A percentile compares a stretch with the other conserved stretches of the same genome.
These are phyloP conservation scores for Lagerstroemia speciosa DNA, from an alignment of 345 rosid genomes.

Conservation along the genomic window DNA sequence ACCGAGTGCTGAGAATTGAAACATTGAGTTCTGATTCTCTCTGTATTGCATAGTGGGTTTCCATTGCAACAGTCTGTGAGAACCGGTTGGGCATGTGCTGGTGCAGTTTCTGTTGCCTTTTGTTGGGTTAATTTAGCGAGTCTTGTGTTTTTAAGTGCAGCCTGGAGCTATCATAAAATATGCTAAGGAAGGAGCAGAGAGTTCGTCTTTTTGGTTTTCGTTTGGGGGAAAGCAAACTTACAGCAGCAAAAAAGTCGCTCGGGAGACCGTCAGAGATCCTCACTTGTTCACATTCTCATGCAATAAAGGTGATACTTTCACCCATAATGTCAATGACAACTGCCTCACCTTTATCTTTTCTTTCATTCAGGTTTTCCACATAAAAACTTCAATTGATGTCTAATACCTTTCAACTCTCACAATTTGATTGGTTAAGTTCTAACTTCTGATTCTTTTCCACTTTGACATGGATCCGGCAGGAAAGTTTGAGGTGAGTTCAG, in stretches of 20 bases:
- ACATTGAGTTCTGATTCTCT: not conserved
- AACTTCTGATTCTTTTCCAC: conserved; percentile 1
- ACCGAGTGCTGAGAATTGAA: not conserved
- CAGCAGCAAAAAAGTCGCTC: conserved; percentile 57
- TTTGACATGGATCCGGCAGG: conserved; percentile 40
- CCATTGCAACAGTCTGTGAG: too few relatives aligned
- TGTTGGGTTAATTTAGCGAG: not conserved
- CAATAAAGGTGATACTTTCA: conserved; percentile 48
- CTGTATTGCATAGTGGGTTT: too few relatives aligned
- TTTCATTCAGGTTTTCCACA: not conserved
- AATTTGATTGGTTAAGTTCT: conserved; percentile 1
- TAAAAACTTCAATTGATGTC: not conserved
- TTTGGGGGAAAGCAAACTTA: conserved; percentile 93
- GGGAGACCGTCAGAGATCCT: conserved; percentile 66
- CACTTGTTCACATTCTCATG: conserved; percentile 72
- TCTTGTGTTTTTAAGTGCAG: conserved; percentile 29
- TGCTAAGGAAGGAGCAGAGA: conserved; percentile 94
- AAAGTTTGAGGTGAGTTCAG: conserved; percentile 76
- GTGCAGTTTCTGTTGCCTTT: not conserved
- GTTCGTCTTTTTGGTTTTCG: conserved; percentile 83
- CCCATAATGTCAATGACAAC: not conserved
- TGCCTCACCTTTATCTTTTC: conserved; percentile 7
- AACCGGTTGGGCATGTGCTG: not conserved
- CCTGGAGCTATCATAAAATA: conserved; percentile 75
- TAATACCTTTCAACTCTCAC: not conserved